Base-by-base conservation (phyloP, 441 rosid genomes). In the Croton laevigatus region DNA sequence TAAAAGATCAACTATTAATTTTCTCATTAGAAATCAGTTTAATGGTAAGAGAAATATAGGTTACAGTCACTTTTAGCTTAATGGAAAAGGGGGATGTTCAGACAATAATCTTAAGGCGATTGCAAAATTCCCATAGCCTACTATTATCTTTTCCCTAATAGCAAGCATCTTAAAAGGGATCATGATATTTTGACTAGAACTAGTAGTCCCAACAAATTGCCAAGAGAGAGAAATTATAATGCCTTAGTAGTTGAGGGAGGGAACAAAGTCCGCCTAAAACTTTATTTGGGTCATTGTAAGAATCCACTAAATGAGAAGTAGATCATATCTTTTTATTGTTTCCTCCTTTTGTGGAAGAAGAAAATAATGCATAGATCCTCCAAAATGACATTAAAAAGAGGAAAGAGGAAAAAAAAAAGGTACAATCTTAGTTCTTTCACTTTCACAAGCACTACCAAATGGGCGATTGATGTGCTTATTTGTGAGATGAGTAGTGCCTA, bases 361-460 rank as follows among this genome's bases (percentile, higher is more conserved):
- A 27, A 27, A 2, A 27, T 27, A 27, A 27, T 27, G 32, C 32
- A 27, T 27, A 27, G 32, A 27, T 27, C 32, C 32, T 27, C 32
- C 32, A 27, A 27, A 27, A 27, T 27, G 32, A 27, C 32, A 27
- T 27, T 27, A 27, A 27, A 27, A 27, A 27, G 44, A 40, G 44
- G 44, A 40, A 40, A 40, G 44, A 40, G 42, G 42, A 8, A 8
- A 0, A 38, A 38, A 40, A 40, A 40, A 40, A 9, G 10, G 44
- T 7, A 40, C 8, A 27, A 27, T 27, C 32, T 27, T 27, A 27
- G 32, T 27, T 4, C 5, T 12, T 32, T 19, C 65, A 62, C 11
- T 62, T 40, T 42, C 51, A 19, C 45, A n/a, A 37, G 65, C 65
- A 38, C 65, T 38, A 61, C 16, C 4, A 38, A 61, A n/a, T n/a